phyloP scores from a whole-genome alignment of 2,329 filamentous ascomycete genomes.

The Xylariaceae sp. region DNA sequence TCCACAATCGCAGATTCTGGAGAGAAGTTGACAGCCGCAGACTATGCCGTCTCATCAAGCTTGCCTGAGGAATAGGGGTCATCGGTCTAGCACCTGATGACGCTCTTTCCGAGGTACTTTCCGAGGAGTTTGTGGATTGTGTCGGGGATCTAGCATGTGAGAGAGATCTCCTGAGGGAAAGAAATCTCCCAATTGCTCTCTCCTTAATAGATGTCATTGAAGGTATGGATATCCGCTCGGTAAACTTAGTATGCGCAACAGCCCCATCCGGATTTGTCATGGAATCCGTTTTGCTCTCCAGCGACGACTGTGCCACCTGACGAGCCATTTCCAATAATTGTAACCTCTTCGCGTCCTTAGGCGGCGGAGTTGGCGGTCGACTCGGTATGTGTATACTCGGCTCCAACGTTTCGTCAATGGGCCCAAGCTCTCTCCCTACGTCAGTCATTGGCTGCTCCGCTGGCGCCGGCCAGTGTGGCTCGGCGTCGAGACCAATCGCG shows the following conservation, averaged over 20 bases:
- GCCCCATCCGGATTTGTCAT: constrained; percentile 23
- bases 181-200: constrained; percentile 25
- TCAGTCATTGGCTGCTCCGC: constrained; percentile 18
- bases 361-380: constrained; percentile 33
- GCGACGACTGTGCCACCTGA: constrained; percentile 28
- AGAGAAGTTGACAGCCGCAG: constrained; percentile 34
- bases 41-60: constrained; percentile 30
- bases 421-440: constrained; percentile 17
- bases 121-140: constrained; percentile 24
- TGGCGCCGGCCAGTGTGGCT: constrained; percentile 19
- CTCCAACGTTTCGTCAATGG: constrained; percentile 23
- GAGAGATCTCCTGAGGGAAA: constrained; percentile 27
- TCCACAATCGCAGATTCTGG: constrained; percentile 34
- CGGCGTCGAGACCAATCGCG: constrained; percentile 38
- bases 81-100: constrained; percentile 22
- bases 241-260: constrained; percentile 29
- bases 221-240: constrained; percentile 5
- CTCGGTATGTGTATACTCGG: constrained; percentile 25
- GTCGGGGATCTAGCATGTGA: constrained; percentile 27
- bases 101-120: constrained; percentile 1
- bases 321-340: constrained; percentile 22
- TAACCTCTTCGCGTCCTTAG: constrained; percentile 31
- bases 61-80: constrained; percentile 30
- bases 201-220: constrained; percentile 13
- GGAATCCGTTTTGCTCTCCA: constrained; percentile 19